Percentiles rank a stretch among this genome's conserved stretches.
Conservation (phyloP, 1,284 basidiomycete genomes). For the Cryptococcus floricola region DNA sequence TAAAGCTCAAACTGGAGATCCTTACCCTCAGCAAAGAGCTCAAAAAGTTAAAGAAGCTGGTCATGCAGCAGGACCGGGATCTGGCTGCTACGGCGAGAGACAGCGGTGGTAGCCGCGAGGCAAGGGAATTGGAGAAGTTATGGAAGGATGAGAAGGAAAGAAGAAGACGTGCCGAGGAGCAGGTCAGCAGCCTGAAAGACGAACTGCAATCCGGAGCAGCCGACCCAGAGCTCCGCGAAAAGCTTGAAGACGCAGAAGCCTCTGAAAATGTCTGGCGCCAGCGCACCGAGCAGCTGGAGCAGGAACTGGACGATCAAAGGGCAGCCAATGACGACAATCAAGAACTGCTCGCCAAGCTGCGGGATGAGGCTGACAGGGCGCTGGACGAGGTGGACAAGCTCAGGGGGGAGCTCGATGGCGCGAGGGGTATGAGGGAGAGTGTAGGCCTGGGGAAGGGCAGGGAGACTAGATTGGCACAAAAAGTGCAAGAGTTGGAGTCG, state of each 20-base stretch:
- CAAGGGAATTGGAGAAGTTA: slow-evolving; percentile 30
- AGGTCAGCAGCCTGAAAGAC: slow-evolving; percentile 49
- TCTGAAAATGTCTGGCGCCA: slow-evolving; percentile 64
- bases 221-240: slow-evolving; percentile 59
- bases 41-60: slow-evolving; percentile 84
- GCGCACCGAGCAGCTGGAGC: slow-evolving; percentile 63
- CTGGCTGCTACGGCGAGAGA: slow-evolving; percentile 28
- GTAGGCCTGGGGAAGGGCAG: slow-evolving; percentile 54
- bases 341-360: slow-evolving; percentile 53
- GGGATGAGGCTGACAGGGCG: slow-evolving; percentile 53
- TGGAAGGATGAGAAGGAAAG: slow-evolving; percentile 43
- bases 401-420: slow-evolving; percentile 53
- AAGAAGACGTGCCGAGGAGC: slow-evolving; percentile 26
- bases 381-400: slow-evolving; percentile 61
- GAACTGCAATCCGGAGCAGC: slow-evolving; percentile 55
- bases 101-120: slow-evolving; percentile 39
- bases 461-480: slow-evolving; percentile 61
- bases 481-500: slow-evolving; percentile 58
- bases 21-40: slow-evolving; percentile 86
- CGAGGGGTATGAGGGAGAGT: slow-evolving; percentile 22
- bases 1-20: slow-evolving; percentile 87
- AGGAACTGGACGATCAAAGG: slow-evolving; percentile 61
- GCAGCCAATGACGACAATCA: slow-evolving; percentile 53
- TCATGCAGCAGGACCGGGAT: slow-evolving; percentile 71
- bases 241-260: slow-evolving; percentile 58